A percentile compares a stretch with the other conserved stretches of the same genome.
These are phyloP conservation scores for Dendryphion nanum DNA, from an alignment of 2,329 filamentous ascomycete genomes.

Conservation along the genomic window DNA sequence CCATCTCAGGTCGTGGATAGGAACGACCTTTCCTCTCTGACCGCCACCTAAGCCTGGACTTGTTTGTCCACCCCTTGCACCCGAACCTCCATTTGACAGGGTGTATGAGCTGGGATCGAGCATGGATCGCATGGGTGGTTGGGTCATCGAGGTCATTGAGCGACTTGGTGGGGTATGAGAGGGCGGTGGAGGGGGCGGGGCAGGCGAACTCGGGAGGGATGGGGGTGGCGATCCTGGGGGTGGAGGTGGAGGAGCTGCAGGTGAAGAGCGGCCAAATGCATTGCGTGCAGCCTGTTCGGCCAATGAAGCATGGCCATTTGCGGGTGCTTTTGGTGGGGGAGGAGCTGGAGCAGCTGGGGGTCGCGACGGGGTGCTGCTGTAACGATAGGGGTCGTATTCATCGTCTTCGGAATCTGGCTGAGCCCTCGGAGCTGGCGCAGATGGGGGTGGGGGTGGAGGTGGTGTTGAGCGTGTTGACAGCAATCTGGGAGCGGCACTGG, in stretches of 20 bases:
- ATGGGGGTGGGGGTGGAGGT: constrained; percentile 54
- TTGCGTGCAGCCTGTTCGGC: constrained; percentile 60
- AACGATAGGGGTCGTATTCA: constrained; percentile 43
- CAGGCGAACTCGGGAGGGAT: constrained; percentile 39
- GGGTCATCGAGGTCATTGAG: constrained; percentile 18
- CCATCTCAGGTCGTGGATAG: constrained; percentile 78
- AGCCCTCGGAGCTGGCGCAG: constrained; percentile 49
- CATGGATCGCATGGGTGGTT: constrained; percentile 54
- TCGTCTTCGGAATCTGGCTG: constrained; percentile 19
- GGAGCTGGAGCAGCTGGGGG: constrained; percentile 42
- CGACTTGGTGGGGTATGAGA: constrained; percentile 26
- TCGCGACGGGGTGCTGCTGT: constrained; percentile 50
- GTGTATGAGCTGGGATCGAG: constrained; percentile 77
- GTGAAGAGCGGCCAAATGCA: constrained; percentile 50
- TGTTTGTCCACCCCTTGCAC: constrained; percentile 19
- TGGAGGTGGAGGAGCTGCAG: constrained; percentile 42
- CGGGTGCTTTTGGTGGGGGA: constrained; percentile 56
- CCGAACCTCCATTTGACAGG: constrained; percentile 41
- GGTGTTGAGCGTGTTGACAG: constrained; percentile 22
- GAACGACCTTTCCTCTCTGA: constrained; percentile 39
- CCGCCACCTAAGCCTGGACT: constrained; percentile 18
- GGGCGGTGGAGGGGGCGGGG: constrained; percentile 37
- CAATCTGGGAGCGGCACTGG: constrained; percentile 33
- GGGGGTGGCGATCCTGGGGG: constrained; percentile 47
- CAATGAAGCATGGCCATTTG: constrained; percentile 48